Evolutionary conservation across 176 grass and related monocot genomes (phyloP), one percentile per base, ranked within the genome.

Genomic region (Aegilops longissima): DNA sequence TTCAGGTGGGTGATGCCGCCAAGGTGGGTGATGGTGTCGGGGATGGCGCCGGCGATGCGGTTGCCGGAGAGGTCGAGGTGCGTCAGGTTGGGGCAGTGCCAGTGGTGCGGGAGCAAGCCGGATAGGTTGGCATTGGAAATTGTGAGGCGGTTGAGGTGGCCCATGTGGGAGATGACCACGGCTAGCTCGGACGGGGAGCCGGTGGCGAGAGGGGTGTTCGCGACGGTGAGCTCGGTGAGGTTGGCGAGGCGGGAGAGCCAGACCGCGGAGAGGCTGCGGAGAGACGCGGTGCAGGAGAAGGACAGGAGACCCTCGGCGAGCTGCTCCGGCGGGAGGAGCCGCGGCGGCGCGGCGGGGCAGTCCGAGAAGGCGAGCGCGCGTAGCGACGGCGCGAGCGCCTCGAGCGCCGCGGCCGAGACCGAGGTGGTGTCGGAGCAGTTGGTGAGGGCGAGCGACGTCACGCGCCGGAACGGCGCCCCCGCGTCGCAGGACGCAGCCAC

Each of bases 31-130:
- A 99, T 81, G 11, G 94, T 88, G 68, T 90, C 82, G 6, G 97
- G 94, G 23, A 99, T 63, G 47, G 85, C 18, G 30, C 94, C 94
- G n/a, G 81, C 35, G 86, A 99, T 95, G 76, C 34, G 89, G 90
- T 99, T 99, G 54, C 82, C 80, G 29, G 97, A 99, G 65, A 99
- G 92, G 74, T 99, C 92, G 54, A 96, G 94, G 77, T 81, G 92
- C 18, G 89, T 88, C 79, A 99, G 90, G 79, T 91, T 92, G 84
- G 90, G 83, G 84, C 88, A 89, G 62, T 99, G 94, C 97, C 94
- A 96, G 69, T 94, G 92, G 88, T 91, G 97, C 66, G 94, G 97
- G 49, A 99, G 49, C n/a, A 59, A 61, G 38, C 94, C 97, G 11
- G 97, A 96, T 82, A 99, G 85, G 88, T 94, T 96, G 34, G 92